Percentiles rank a stretch among this genome's conserved stretches.
phyloP scores from a whole-genome alignment of 768 basidiomycete genomes.

The Phlebiopsis flavidoalba region DNA sequence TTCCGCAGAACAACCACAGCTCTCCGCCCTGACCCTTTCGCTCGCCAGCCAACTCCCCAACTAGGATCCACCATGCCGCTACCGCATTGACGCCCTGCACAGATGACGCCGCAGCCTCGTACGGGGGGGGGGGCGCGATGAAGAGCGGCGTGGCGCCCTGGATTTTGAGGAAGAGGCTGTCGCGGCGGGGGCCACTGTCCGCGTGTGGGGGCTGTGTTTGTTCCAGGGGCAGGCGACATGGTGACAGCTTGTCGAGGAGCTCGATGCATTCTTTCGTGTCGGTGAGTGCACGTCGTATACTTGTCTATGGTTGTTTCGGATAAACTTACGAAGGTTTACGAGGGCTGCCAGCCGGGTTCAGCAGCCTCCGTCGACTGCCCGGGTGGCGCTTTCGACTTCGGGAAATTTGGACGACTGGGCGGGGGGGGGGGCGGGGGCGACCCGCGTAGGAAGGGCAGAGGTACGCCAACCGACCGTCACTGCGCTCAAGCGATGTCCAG shows the following conservation, averaged over 20 bases:
- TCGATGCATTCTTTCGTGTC: conserved; percentile 68
- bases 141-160: conserved; percentile 61
- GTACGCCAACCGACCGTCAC: conserved; percentile 83
- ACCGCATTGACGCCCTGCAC: conserved; percentile 48
- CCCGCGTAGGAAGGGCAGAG: conserved; percentile 75
- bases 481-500: neutral
- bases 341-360: conserved; percentile 69
- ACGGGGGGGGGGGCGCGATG: too few species aligned
- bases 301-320: neutral
- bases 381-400: conserved; percentile 65
- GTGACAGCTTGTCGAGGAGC: conserved; percentile 68
- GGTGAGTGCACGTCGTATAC: neutral
- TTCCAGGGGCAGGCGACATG: conserved; percentile 63
- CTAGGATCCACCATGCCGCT: conserved; percentile 63
- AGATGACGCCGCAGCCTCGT: conserved; percentile 57
- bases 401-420: conserved; percentile 81
- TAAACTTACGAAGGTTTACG: too few species aligned
- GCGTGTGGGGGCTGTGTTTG: conserved; percentile 32
- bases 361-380: conserved; percentile 69
- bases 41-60: conserved; percentile 60
- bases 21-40: conserved; percentile 60
- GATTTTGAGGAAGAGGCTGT: conserved; percentile 85
- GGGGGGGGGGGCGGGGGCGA: too few species aligned
- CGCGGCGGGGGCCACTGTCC: conserved; percentile 56
- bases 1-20: conserved; percentile 75